Base-by-base conservation (phyloP, 164 flowering plant species). In the Amborella trichopoda region DNA sequence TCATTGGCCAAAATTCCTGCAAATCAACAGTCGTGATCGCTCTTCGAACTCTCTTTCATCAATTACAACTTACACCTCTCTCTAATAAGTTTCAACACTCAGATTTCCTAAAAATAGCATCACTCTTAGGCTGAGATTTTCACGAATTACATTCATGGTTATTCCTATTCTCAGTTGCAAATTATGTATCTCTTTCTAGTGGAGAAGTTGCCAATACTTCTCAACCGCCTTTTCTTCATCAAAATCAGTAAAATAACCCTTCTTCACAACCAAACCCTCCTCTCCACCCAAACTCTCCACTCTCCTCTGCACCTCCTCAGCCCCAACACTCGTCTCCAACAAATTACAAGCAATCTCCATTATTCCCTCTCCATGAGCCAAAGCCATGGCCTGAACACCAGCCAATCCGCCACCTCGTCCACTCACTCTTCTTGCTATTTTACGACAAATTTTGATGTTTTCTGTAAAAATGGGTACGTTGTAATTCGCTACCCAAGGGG, bases 371-470 rank as follows among this genome's bases (percentile, higher is more conserved):
- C 79, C 85, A 27, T 84, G 90, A 28, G 70, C 68, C 9, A 81
- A 77, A 30, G 72, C 87, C 56, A 85, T 36, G 1, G 87, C 62
- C 47, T 85, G 95, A 49, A 81, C 90, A 0, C 77, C 66, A 1
- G 82, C 81, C 3, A 85, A 73, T n/a, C 95, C 87, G 3, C 95
- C 95, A 0, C 87, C 87, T 33, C 95, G 60, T 4, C 71, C 85
- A 52, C 94, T 80, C 44, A 85, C 83, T 66, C 49, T 58, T 38
- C 66, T 54, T 1, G 95, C 81, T 32, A 85, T 79, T 45, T 67
- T 61, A 10, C 77, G 56, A 4, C 73, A 51, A 3, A 60, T 62
- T 3, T 72, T 54, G 6, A 77, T 44, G 37, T 85, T 76, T 1
- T 77, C 68, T 27, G 84, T 72, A 63, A 70, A 43, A 48, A 77